Base-by-base conservation (phyloP, 441 rosid species). In the Hypseocharis bilobata region DNA sequence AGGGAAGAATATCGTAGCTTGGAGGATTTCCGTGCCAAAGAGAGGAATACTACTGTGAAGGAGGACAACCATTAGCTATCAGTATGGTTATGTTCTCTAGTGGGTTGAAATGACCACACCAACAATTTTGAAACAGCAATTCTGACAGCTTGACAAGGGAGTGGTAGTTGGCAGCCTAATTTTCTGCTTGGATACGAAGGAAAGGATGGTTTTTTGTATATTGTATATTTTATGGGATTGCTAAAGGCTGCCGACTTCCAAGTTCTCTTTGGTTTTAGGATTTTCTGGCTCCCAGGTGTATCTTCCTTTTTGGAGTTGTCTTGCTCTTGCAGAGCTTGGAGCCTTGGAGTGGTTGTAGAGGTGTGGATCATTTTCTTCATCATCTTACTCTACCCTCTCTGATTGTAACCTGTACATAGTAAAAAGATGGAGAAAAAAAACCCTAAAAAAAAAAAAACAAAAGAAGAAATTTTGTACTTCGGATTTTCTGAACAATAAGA, bases 21-120 rank as follows among this genome's bases (percentile, higher is more conserved):
- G 78, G 85, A 78, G 0, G 97, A 93, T 66, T 93, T 90, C 81
- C 89, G 85, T 0, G 67, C 81, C 55, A 88, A 81, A 75, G 94
- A 83, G 62, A 68, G 56, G 49, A 30, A 17, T 14, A 66, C 7
- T 1, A 72, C 64, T 23, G 42, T 49, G 4, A 84, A 80, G 72
- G 86, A 82, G 59, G 84, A 40, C 54, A 49, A 71, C 75, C 78
- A 44, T 65, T 81, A 72, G 73, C 62, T 25, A 60, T 20, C 25
- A 19, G 59, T 7, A 28, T 67, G 70, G 16, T 30, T 57, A 13
- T 67, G 55, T 47, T 59, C 16, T 5, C 0, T 63, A 22, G 28
- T 16, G 67, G 65, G 27, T 10, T 4, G 26, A 34, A 14, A 47
- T 29, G 51, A 61, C 29, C 23, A 62, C 45, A 58, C 62, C 72